Evolutionary conservation across 202 grass and related monocot genomes (phyloP), one percentile per base, ranked within the genome.

Genomic region (Elaeis oleifera): DNA sequence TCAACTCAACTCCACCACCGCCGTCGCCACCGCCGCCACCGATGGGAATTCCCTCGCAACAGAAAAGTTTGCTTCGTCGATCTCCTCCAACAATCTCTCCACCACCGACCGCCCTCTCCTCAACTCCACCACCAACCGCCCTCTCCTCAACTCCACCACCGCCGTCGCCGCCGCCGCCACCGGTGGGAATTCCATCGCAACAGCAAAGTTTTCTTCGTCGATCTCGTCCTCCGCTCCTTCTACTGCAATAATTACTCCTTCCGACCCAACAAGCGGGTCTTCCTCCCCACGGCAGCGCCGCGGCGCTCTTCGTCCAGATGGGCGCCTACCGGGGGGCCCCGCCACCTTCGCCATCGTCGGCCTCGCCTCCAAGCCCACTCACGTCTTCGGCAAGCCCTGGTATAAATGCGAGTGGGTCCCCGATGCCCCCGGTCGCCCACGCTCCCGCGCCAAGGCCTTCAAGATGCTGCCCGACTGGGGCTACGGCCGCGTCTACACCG

Each of bases 381-480:
- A 90, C 76, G 72, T 95, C 22, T 95, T 72, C 29, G 54, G 73
- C 55, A 81, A 55, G 19, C 83, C 90, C 24, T 90, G 90, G 80
- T 95, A 82, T 83, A 95, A 95, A 66, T 95, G 90, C 68, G 90
- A 95, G 78, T 95, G 90, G 90, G 58, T 85, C 72, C 75, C 84
- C 16, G 19, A 76, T 15, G 54, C 62, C 48, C 48, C 79, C 14
- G 63, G 54, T 9, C 63, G 11, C 1, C 63, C 63, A 4, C 72
- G 75, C 0, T 63, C 77, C 61, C 81, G 89, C 60, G 81, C 84
- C 57, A 94, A 88, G 75, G 89, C 89, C 17, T 82, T 85, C 81
- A 88, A 88, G 76, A 90, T 95, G 21, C 90, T 95, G 0, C 90
- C 90, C 13, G 90, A 95, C 70, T 95, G 90, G 90, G 90, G 90